phyloP scores from a whole-genome alignment of 1,284 basidiomycete species.

The Cryptococcus sp. region DNA sequence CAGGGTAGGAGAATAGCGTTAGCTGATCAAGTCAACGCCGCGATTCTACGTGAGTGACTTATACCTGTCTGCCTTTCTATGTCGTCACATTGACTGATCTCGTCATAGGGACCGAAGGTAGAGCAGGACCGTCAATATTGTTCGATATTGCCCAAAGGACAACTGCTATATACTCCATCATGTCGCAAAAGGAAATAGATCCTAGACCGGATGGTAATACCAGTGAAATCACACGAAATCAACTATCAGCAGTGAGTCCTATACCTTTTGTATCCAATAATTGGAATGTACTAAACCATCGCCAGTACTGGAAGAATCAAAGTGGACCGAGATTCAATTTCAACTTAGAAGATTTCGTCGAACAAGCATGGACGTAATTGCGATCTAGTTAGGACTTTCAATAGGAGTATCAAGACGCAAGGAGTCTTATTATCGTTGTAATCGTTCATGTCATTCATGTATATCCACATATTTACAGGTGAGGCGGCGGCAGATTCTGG shows the following conservation, averaged over 20 bases:
- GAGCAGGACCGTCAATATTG: slow-evolving; percentile 22
- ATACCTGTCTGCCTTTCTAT: neutral
- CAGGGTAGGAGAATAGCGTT: slow-evolving; percentile 39
- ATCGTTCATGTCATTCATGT: too few species aligned
- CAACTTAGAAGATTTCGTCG: slow-evolving; percentile 1
- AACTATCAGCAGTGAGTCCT: neutral
- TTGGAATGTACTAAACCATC: neutral
- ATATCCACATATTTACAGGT: too few species aligned
- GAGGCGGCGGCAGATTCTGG: too few species aligned
- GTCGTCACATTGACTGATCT: neutral
- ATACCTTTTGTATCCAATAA: too few species aligned
- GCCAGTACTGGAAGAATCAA: slow-evolving; percentile 5
- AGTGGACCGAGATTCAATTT: neutral
- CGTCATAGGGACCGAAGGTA: slow-evolving; percentile 24
- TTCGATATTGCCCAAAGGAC: slow-evolving; percentile 28
- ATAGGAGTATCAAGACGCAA: too few species aligned
- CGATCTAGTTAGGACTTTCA: too few species aligned
- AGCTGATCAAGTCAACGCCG: slow-evolving; percentile 43
- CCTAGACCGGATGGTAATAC: neutral
- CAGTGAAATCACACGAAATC: neutral
- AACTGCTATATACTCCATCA: slow-evolving; percentile 22
- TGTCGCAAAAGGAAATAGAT: too few species aligned
- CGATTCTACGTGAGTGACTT: slow-evolving; percentile 42
- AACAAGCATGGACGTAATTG: neutral
- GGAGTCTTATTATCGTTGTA: too few species aligned